A percentile compares a stretch with the other conserved stretches of the same genome.
Conservation (phyloP, 768 basidiomycete species). For the Calvatia gigantea region DNA sequence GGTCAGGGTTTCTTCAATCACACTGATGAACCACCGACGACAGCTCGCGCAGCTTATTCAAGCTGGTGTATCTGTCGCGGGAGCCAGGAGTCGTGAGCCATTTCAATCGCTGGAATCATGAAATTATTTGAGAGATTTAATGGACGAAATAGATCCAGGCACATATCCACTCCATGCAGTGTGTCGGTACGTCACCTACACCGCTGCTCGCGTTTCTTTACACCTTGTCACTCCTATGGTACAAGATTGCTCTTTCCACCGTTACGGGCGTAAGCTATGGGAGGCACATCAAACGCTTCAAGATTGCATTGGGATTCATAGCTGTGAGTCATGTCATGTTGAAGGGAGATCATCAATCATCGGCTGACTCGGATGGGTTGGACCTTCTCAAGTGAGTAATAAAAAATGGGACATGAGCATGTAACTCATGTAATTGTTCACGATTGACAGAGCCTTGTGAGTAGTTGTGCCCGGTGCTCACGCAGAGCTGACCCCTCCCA, state of each 20-base stretch:
- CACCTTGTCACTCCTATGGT: too few species aligned
- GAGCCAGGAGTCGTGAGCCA: conserved; percentile 18
- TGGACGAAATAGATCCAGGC: conserved; percentile 11
- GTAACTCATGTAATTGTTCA: neutral
- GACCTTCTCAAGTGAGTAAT: conserved; percentile 9
- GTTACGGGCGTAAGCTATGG: conserved; percentile 23
- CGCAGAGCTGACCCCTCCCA: too few species aligned
- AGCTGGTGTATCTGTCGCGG: conserved; percentile 21
- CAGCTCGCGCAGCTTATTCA: conserved; percentile 27
- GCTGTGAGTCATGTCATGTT: conserved; percentile 16
- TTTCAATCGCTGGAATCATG: conserved; percentile 20
- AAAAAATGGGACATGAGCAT: too few species aligned
- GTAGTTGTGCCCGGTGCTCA: too few species aligned
- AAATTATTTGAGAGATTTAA: conserved; percentile 19
- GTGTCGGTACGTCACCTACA: conserved; percentile 16
- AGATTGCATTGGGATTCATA: conserved; percentile 19
- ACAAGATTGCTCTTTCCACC: conserved; percentile 22
- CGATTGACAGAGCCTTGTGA: neutral
- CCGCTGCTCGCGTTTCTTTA: neutral
- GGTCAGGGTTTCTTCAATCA: conserved; percentile 12
- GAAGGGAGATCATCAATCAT: neutral
- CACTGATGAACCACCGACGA: neutral
- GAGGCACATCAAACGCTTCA: conserved; percentile 19
- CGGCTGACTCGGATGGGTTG: neutral
- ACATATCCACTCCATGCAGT: conserved; percentile 15